Evolutionary conservation across 306 rosid species (phyloP).

Genomic region (Casuarina equisetifolia): DNA sequence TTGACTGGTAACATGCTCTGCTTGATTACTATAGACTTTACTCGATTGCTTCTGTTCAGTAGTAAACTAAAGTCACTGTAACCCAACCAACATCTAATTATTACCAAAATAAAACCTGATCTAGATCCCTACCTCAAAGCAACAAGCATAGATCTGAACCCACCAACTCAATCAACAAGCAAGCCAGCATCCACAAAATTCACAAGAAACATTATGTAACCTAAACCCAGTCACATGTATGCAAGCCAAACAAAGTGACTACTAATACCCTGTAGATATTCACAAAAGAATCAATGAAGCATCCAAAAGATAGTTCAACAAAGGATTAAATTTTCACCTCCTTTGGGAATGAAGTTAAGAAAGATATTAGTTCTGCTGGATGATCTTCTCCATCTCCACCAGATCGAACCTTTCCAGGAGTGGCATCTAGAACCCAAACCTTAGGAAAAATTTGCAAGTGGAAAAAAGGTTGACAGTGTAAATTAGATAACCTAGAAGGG

Average conservation of each 20-base stretch:
- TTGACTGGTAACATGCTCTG: no score
- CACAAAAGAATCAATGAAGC: constrained; percentile 9
- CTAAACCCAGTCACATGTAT: background rate
- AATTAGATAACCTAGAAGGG: background rate
- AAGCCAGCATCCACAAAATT: background rate
- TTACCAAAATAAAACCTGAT: background rate
- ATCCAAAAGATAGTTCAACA: constrained; percentile 18
- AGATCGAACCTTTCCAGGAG: constrained; percentile 84
- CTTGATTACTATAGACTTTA: no score
- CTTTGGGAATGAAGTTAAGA: constrained; percentile 63
- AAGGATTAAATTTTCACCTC: constrained; percentile 50
- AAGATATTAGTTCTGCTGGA: constrained; percentile 84
- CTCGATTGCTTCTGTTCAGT: no score
- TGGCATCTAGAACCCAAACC: constrained; percentile 96
- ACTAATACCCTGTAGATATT: background rate
- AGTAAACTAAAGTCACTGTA: no score
- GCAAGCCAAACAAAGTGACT: background rate
- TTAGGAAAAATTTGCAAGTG: constrained; percentile 32
- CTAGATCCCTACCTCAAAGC: background rate
- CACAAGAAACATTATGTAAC: background rate
- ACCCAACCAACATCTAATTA: background rate
- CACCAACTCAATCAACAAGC: constrained; percentile 5
- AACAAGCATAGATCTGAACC: background rate
- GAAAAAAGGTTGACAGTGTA: constrained; percentile 21
- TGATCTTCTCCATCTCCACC: constrained; percentile 98